Evolutionary conservation across 345 rosid genomes (phyloP).

Genomic region (Euphorbia lathyris): DNA sequence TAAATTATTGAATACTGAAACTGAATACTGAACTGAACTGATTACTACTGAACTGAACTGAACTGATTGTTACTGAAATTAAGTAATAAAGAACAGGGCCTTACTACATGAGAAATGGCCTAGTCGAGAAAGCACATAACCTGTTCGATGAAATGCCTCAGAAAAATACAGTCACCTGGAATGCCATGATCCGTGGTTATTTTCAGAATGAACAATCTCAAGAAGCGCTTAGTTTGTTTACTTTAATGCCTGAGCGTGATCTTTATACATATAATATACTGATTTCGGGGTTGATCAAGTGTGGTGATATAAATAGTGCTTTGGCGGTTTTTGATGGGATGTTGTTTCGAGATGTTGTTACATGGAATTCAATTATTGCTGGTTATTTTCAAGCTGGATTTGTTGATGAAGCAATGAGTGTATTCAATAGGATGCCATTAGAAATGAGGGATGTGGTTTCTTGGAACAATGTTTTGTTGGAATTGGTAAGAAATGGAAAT

Average conservation of each 20-base stretch:
- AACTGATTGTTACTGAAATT: too few species aligned
- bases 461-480: slow-evolving; percentile 35
- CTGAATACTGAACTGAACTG: too few species aligned
- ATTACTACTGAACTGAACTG: too few species aligned
- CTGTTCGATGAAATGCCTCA: slow-evolving; percentile 42
- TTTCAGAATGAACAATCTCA: slow-evolving; percentile 31
- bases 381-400: slow-evolving; percentile 36
- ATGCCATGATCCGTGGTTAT: slow-evolving; percentile 39
- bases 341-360: slow-evolving; percentile 32
- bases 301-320: slow-evolving; percentile 30
- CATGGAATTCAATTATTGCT: slow-evolving; percentile 41
- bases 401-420: slow-evolving; percentile 28
- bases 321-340: slow-evolving; percentile 32
- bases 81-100: too few species aligned
- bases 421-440: slow-evolving; percentile 28
- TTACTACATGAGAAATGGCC: slow-evolving; percentile 27
- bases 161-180: slow-evolving; percentile 37
- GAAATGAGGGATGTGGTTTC: slow-evolving; percentile 34
- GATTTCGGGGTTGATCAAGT: slow-evolving; percentile 36
- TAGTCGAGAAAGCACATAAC: slow-evolving; percentile 27
- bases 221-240: slow-evolving; percentile 28
- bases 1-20: too few species aligned
- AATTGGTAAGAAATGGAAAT: slow-evolving; percentile 31
- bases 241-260: slow-evolving; percentile 34
- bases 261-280: slow-evolving; percentile 32